These are phyloP conservation scores for Phytophthora agathidicida DNA, from an alignment of 352 stramenopile species.

Conservation along the genomic window DNA sequence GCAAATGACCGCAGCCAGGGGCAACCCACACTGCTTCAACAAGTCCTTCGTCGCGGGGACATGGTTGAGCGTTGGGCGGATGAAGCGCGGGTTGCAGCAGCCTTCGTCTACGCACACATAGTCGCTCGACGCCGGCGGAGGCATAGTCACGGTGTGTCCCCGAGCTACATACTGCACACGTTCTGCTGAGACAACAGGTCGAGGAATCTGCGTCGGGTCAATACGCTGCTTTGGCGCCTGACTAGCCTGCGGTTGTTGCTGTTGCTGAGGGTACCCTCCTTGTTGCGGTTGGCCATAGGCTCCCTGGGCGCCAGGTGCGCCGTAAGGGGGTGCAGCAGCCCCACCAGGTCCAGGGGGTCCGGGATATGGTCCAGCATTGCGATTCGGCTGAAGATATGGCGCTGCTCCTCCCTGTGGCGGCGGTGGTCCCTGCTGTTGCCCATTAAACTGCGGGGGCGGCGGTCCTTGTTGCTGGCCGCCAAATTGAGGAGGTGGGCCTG, in stretches of 20 bases:
- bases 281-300: slow-evolving; percentile 33
- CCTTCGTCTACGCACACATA: slow-evolving; percentile 88
- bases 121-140: slow-evolving; percentile 73
- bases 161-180: slow-evolving; percentile 78
- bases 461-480: slow-evolving; percentile 16
- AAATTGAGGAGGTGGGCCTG: slow-evolving; percentile 8
- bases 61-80: slow-evolving; percentile 88
- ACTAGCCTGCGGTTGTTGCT: slow-evolving; percentile 37
- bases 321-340: slow-evolving; percentile 27
- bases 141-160: slow-evolving; percentile 85
- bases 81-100: slow-evolving; percentile 90
- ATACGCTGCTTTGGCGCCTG: slow-evolving; percentile 80
- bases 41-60: slow-evolving; percentile 79
- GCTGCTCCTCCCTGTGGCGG: slow-evolving; percentile 31
- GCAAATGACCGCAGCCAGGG: slow-evolving; percentile 82
- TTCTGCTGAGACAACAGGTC: slow-evolving; percentile 71
- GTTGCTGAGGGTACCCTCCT: slow-evolving; percentile 36
- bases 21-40: slow-evolving; percentile 77
- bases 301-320: slow-evolving; percentile 19
- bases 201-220: slow-evolving; percentile 88
- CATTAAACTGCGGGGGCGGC: slow-evolving; percentile 27
- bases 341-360: slow-evolving; percentile 19
- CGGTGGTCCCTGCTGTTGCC: slow-evolving; percentile 26
- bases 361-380: slow-evolving; percentile 40
- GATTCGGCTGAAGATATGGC: slow-evolving; percentile 40